Evolutionary conservation across 768 basidiomycete species (phyloP).

Genomic region (Suillus variegatus): DNA sequence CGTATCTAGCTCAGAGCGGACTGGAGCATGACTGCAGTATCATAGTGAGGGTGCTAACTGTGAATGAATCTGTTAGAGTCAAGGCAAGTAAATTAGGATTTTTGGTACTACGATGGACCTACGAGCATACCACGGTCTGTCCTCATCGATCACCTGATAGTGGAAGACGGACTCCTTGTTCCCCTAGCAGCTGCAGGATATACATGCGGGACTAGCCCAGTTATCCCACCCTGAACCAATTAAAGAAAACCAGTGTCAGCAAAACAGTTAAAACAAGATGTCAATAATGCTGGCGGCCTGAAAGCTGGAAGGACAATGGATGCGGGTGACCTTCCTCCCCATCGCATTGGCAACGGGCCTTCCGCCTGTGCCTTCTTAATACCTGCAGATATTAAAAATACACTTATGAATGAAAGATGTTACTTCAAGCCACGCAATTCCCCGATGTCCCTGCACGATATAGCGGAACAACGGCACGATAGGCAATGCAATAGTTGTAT

Average conservation of each 20-base stretch:
- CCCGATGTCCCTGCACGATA: not conserved
- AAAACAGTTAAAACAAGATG: not conserved
- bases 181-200: not conserved
- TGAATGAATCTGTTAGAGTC: not conserved
- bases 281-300: not conserved
- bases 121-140: not conserved
- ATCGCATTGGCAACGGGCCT: conserved; percentile 33
- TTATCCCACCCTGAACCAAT: not conserved
- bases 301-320: not conserved
- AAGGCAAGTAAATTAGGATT: not conserved
- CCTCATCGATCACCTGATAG: not conserved
- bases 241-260: not conserved
- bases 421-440: not conserved
- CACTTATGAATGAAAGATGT: not conserved
- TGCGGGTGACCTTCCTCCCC: conserved; percentile 34
- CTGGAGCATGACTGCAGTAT: not conserved
- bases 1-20: not conserved
- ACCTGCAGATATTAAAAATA: not conserved
- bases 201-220: not conserved
- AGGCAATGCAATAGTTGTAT: not conserved
- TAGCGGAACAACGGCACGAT: not conserved
- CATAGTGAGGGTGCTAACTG: not conserved
- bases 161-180: not conserved
- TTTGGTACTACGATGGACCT: not conserved
- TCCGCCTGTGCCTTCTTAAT: conserved; percentile 14